Conservation (phyloP, 176 grass and related monocot species). For the Musa acuminata region DNA sequence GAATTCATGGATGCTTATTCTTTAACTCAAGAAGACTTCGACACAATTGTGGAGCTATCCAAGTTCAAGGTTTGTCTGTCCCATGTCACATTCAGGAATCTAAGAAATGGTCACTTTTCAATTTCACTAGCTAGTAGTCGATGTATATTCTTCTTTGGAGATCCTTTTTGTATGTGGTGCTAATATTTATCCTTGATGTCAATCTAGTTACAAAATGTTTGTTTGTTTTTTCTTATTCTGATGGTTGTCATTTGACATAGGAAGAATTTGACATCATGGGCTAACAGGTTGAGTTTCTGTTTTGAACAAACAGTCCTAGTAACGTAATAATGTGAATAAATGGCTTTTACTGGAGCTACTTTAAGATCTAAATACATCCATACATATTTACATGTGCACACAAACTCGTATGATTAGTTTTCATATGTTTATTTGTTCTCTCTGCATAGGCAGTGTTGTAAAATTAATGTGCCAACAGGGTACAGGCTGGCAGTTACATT, state of each 20-base stretch:
- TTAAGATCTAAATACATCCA: no score
- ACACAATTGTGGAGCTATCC: slow-evolving; percentile 85
- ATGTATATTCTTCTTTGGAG: neutral
- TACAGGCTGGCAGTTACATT: no score
- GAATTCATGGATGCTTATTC: slow-evolving; percentile 96
- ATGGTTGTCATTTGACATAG: neutral
- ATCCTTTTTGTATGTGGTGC: neutral
- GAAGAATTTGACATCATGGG: neutral
- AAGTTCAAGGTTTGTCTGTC: slow-evolving; percentile 63
- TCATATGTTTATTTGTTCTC: no score
- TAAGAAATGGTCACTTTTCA: no score
- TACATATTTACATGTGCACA: no score
- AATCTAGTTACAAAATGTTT: neutral
- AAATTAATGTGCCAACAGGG: no score
- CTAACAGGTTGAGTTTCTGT: neutral
- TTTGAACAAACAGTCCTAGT: neutral
- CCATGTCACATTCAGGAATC: neutral
- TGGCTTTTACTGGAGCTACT: no score
- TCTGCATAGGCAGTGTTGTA: no score
- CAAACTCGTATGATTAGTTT: no score
- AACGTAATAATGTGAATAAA: no score
- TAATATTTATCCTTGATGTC: neutral
- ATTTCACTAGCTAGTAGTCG: neutral
- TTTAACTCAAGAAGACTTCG: slow-evolving; percentile 91
- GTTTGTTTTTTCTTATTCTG: neutral